Evolutionary conservation across 75 land plant species (phyloP), one percentile per base, ranked within the genome.

Genomic region (Cunninghamia lanceolata): DNA sequence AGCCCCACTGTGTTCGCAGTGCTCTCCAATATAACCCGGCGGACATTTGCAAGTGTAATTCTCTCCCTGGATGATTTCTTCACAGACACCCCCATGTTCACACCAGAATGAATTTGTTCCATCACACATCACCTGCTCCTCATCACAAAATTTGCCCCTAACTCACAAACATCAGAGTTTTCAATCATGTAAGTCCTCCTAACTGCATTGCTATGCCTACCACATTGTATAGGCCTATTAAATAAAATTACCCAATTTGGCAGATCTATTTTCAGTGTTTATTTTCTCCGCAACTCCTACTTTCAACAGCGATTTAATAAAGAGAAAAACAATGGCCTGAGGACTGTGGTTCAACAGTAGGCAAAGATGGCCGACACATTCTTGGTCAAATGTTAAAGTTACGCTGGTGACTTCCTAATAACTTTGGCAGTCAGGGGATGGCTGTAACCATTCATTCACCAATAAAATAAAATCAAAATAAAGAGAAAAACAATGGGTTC

Each of bases 81-180:
- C 59, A 56, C 94, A 93, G 54, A 73, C 83, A 21, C 77, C 79
- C 34, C 92, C 92, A 68, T 90, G 83, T 75, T 86, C 88, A 66
- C 94, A 93, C 88, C 90, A 91, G 87, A 93, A 93, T 46, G 76
- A 47, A 75, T 87, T 82, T 32, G 85, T 85, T 2, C 88, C 90
- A 85, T 88, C 91, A 84, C 94, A 93, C 88, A 88, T 88, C 38
- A 86, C 84, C 75, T 74, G 86, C 66, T 79, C 81, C 83, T 86
- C 88, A 78, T 91, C 87, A 59, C 94, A 93, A 82, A 85, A 87
- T 50, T 81, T 81, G n/a, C 93, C 94, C 82, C 94, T 93, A 30
- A 19, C n/a, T 17, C 34, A 76, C 34, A 85, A 85, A 40, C 16
- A 17, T 19, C 40, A 85, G 28, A 43, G 78, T 84, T 36, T 45